Evolutionary conservation across 2,329 filamentous ascomycete genomes (phyloP).

Genomic region (Huntiella moniliformis): DNA sequence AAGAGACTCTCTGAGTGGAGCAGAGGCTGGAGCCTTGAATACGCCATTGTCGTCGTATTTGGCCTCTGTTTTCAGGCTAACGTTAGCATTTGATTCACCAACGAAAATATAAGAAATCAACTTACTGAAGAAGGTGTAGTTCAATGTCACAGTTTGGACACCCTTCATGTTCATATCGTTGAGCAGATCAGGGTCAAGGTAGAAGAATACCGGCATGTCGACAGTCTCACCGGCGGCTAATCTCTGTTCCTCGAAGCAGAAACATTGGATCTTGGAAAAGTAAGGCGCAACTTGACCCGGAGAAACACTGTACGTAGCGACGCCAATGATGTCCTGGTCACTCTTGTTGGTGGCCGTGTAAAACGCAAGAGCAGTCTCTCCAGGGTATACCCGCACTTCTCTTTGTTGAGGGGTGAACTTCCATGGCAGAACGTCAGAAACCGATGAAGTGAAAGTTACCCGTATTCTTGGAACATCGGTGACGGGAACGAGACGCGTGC

Average conservation of each 20-base stretch:
- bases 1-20: constrained; percentile 9
- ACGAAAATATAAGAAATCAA: constrained; percentile 14
- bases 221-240: constrained; percentile 90
- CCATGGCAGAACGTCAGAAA: constrained; percentile 91
- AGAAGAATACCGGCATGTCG: constrained; percentile 99
- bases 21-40: constrained; percentile 21
- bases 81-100: constrained; percentile 19
- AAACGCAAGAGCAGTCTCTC: constrained; percentile 91
- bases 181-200: constrained; percentile 87
- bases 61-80: constrained; percentile 19
- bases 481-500: constrained; percentile 62
- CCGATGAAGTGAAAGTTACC: constrained; percentile 89
- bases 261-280: constrained; percentile 99
- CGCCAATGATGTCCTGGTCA: constrained; percentile 85
- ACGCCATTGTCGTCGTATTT: constrained; percentile 28
- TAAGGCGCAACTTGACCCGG: constrained; percentile 91
- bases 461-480: constrained; percentile 67
- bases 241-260: constrained; percentile 95
- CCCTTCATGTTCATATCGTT: constrained; percentile 85
- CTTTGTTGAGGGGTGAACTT: constrained; percentile 94
- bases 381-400: constrained; percentile 84
- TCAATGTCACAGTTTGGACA: constrained; percentile 86
- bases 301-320: constrained; percentile 94
- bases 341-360: constrained; percentile 92
- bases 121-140: constrained; percentile 97